A percentile compares a stretch with the other conserved stretches of the same genome.
Conservation (phyloP, 192 early-diverging fungal genomes). For the Backusella westeae region DNA sequence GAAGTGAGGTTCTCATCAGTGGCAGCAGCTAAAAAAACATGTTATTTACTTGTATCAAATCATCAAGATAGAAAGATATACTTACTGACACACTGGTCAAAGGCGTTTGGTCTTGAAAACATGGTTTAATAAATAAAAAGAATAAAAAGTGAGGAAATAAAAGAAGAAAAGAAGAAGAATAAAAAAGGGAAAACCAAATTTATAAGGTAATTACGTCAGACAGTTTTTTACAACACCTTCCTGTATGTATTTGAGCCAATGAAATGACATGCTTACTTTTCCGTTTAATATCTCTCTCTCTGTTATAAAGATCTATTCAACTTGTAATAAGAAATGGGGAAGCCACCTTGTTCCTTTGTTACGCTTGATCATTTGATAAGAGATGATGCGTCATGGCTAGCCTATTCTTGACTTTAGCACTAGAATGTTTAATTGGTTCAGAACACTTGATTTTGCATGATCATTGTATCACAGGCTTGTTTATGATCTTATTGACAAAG, state of each 20-base stretch:
- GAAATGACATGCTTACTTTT: neutral
- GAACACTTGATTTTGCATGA: neutral
- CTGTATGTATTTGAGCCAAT: neutral
- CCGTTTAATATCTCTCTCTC: no score
- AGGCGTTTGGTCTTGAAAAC: slow-evolving; percentile 51
- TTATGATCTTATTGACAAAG: no score
- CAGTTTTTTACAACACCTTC: neutral
- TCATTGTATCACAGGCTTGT: neutral
- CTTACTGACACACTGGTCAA: slow-evolving; percentile 56
- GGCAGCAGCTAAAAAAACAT: slow-evolving; percentile 53
- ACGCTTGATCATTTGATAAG: neutral
- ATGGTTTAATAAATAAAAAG: slow-evolving; percentile 19
- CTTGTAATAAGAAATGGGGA: no score
- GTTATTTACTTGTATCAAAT: neutral
- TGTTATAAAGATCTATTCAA: no score
- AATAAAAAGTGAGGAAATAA: neutral
- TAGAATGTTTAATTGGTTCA: neutral
- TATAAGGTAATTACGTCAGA: neutral
- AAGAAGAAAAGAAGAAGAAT: neutral
- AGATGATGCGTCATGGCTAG: neutral
- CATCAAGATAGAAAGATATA: neutral
- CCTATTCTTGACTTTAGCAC: neutral
- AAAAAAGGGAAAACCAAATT: neutral
- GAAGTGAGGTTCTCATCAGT: slow-evolving; percentile 90
- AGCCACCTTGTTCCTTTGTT: no score